Evolutionary conservation across 345 rosid genomes (phyloP).

Genomic region (Corymbia maculata): DNA sequence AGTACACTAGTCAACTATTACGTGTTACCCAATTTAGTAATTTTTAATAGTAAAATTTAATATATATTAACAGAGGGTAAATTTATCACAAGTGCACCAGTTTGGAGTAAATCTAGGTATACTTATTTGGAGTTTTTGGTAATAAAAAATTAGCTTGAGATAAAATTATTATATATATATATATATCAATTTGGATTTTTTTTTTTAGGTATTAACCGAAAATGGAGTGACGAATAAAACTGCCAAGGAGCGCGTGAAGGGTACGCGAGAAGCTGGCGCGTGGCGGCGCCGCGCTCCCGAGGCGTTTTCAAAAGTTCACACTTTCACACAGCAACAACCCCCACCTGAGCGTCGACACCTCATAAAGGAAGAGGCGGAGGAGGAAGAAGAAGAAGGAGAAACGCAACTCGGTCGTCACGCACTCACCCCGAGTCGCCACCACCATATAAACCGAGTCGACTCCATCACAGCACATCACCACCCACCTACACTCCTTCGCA

Average conservation of each 20-base stretch:
- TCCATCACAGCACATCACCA: neutral
- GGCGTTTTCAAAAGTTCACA: neutral
- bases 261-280: neutral
- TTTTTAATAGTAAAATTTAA: too few relatives aligned
- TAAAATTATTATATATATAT: too few relatives aligned
- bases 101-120: too few relatives aligned
- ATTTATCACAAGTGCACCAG: accelerated
- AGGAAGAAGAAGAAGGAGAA: neutral
- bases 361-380: neutral
- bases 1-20: accelerated
- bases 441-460: neutral
- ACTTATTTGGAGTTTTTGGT: too few relatives aligned
- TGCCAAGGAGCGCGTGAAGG: neutral
- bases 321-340: neutral
- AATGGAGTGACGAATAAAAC: too few relatives aligned
- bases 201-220: too few relatives aligned
- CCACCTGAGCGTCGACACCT: neutral
- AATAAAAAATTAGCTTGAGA: too few relatives aligned
- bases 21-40: accelerated
- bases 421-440: neutral
- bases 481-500: neutral
- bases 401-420: neutral
- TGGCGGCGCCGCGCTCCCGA: neutral
- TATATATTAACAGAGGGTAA: accelerated
- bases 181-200: too few relatives aligned